These are phyloP conservation scores for Ogataea corticis DNA, from an alignment of 805 yeast species.

Conservation along the genomic window DNA sequence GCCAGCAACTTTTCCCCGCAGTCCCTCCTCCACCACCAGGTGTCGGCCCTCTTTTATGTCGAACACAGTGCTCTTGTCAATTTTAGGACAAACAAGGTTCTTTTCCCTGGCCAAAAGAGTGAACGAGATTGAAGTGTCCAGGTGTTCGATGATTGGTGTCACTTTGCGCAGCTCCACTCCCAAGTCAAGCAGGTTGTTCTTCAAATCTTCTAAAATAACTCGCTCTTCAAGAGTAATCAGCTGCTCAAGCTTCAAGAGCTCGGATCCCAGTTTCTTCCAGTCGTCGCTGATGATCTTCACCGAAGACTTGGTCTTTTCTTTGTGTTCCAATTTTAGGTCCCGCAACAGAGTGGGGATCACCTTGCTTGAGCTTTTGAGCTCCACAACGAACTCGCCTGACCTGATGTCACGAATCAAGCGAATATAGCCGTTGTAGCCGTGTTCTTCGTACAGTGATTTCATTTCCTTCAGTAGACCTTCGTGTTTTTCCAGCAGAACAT, in stretches of 20 bases:
- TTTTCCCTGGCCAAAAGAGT: slow-evolving; percentile 70
- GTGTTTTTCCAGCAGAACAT: slow-evolving; percentile 14
- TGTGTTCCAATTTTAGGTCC: slow-evolving; percentile 14
- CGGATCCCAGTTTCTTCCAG: slow-evolving; percentile 55
- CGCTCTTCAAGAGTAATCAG: slow-evolving; percentile 58
- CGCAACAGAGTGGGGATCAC: slow-evolving; percentile 19
- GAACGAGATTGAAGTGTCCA: slow-evolving; percentile 76
- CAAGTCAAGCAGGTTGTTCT: slow-evolving; percentile 43
- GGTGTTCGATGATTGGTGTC: slow-evolving; percentile 53
- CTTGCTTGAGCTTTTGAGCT: slow-evolving; percentile 29
- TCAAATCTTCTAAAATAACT: slow-evolving; percentile 49
- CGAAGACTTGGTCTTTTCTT: slow-evolving; percentile 28
- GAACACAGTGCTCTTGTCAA: slow-evolving; percentile 49
- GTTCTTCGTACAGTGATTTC: slow-evolving; percentile 8
- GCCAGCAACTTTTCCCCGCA: slow-evolving; percentile 44
- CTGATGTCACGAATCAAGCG: slow-evolving; percentile 28
- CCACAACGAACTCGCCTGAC: slow-evolving; percentile 29
- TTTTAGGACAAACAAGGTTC: slow-evolving; percentile 62
- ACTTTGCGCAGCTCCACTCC: slow-evolving; percentile 47
- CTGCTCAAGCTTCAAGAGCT: slow-evolving; percentile 44
- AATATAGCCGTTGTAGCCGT: slow-evolving; percentile 29
- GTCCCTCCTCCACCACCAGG: slow-evolving; percentile 78
- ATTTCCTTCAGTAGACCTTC: slow-evolving; percentile 10
- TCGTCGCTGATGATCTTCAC: slow-evolving; percentile 42
- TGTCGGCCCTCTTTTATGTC: slow-evolving; percentile 73